Conservation (phyloP, 2,329 filamentous ascomycete genomes). For the Fusarium humuli region DNA sequence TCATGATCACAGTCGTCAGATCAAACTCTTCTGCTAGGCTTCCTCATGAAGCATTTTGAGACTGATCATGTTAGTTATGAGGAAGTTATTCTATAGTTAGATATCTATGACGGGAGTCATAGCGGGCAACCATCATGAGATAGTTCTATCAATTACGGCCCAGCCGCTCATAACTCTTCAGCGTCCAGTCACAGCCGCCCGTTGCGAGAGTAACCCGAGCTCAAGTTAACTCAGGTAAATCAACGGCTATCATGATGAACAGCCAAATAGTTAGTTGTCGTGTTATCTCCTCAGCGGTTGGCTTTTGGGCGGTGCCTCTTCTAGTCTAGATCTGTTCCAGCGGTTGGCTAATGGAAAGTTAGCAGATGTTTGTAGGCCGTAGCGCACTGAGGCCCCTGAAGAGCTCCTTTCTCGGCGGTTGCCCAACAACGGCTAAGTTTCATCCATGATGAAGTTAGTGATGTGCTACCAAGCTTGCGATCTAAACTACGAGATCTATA, state of each 20-base stretch:
- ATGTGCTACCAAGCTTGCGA: constrained; percentile 22
- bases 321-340: constrained; percentile 36
- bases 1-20: constrained; percentile 13
- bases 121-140: constrained; percentile 27
- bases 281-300: constrained; percentile 11
- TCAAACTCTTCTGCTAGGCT: background rate
- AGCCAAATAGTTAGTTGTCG: background rate
- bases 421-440: constrained; percentile 37
- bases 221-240: background rate
- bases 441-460: background rate
- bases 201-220: background rate
- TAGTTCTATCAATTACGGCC: background rate
- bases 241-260: constrained; percentile 17
- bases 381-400: constrained; percentile 37
- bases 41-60: background rate
- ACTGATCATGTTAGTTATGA: background rate
- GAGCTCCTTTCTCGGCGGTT: constrained; percentile 18
- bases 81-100: background rate
- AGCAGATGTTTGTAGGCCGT: constrained; percentile 8
- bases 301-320: constrained; percentile 33
- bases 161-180: background rate
- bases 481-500: constrained; percentile 16
- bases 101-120: constrained; percentile 26
- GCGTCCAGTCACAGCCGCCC: background rate
- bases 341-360: constrained; percentile 35